Conservation (phyloP, 306 rosid species). For the Vicia faba region DNA sequence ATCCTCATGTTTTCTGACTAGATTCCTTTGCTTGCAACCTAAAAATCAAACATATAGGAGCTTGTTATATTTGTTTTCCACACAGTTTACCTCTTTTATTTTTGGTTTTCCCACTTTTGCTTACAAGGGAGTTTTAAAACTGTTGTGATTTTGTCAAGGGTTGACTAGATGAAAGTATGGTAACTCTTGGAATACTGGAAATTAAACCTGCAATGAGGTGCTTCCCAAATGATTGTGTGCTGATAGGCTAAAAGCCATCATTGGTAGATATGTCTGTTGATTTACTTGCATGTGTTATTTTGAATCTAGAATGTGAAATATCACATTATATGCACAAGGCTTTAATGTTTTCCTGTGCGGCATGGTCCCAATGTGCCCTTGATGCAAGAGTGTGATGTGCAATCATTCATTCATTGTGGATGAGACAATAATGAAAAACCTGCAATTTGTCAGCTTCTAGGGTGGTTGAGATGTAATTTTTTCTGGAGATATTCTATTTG, state of each 20-base stretch:
- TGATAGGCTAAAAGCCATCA: constrained; percentile 4
- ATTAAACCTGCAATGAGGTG: not conserved
- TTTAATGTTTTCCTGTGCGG: not conserved
- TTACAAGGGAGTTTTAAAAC: not conserved
- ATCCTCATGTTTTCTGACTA: not conserved
- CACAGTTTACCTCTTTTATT: not conserved
- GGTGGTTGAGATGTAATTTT: not conserved
- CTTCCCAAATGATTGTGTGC: not conserved
- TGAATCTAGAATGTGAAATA: constrained; percentile 5
- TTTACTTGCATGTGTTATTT: constrained; percentile 1
- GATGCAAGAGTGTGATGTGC: not conserved
- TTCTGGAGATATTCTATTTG: not conserved
- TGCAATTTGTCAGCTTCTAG: not conserved
- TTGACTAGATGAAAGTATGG: not conserved
- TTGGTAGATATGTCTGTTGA: constrained; percentile 9
- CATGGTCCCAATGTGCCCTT: constrained; percentile 15
- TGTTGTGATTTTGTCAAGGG: not conserved
- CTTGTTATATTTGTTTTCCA: not conserved
- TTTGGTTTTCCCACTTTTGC: not conserved
- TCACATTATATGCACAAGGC: constrained; percentile 5
- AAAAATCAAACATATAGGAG: not conserved
- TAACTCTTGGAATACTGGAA: not conserved
- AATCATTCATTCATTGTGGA: constrained; percentile 15
- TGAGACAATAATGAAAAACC: not conserved
- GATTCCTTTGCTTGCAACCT: not conserved